phyloP scores from a whole-genome alignment of 2,329 filamentous ascomycete species.

The Stemphylium vesicarium region DNA sequence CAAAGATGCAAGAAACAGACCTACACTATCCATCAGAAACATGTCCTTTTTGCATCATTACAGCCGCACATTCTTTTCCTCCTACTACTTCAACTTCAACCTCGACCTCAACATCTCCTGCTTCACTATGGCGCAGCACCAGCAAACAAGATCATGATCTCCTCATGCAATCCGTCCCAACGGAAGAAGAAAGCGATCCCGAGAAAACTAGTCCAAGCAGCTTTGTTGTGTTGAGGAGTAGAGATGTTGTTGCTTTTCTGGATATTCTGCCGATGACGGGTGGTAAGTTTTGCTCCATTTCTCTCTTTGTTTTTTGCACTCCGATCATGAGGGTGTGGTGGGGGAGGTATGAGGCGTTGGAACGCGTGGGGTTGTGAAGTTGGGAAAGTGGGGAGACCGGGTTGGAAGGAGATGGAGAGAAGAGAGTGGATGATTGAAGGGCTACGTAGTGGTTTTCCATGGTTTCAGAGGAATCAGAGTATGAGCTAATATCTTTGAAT shows the following conservation, averaged over 20 bases:
- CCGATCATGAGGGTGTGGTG: not conserved
- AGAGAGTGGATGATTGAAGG: no score
- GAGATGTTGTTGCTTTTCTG: slow-evolving; percentile 81
- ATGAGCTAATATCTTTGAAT: not conserved
- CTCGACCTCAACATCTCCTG: not conserved
- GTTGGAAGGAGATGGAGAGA: not conserved
- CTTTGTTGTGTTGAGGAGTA: slow-evolving; percentile 77
- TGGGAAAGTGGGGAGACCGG: no score
- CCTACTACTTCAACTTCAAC: not conserved
- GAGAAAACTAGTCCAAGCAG: slow-evolving; percentile 48
- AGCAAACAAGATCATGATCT: slow-evolving; percentile 18
- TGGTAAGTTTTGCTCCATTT: slow-evolving; percentile 53
- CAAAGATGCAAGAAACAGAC: slow-evolving; percentile 38
- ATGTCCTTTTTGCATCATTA: slow-evolving; percentile 67
- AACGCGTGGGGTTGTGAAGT: not conserved
- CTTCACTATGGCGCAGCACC: slow-evolving; percentile 3
- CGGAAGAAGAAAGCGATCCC: slow-evolving; percentile 31
- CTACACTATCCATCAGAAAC: slow-evolving; percentile 50
- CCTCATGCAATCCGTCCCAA: slow-evolving; percentile 29
- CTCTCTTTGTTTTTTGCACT: not conserved
- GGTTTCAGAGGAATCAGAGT: no score
- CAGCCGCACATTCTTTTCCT: slow-evolving; percentile 54
- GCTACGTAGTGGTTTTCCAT: no score
- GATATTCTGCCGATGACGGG: slow-evolving; percentile 88
- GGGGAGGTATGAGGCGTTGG: not conserved